These are phyloP conservation scores for Trichoderma koningii DNA, from an alignment of 2,329 filamentous ascomycete species.

Conservation along the genomic window DNA sequence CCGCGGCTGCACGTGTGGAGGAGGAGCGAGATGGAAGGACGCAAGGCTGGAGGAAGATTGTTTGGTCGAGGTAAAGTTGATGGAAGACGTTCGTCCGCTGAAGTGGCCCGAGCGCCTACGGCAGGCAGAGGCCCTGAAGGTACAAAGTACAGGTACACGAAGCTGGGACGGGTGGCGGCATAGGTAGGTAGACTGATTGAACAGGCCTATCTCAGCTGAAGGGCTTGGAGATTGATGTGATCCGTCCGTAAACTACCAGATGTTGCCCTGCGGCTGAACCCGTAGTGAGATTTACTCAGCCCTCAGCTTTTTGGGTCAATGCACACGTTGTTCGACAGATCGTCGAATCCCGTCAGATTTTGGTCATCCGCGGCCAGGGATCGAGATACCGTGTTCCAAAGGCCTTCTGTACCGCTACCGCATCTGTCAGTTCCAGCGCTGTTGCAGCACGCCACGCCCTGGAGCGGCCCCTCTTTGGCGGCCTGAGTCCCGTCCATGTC, in stretches of 20 bases:
- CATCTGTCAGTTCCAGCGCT: not conserved
- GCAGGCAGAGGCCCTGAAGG: no score
- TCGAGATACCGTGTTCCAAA: conserved; percentile 3
- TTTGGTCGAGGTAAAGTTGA: not conserved
- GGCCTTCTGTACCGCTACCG: conserved; percentile 1
- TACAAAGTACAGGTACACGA: not conserved
- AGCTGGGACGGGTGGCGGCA: no score
- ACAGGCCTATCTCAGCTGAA: no score
- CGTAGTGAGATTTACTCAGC: not conserved
- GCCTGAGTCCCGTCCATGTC: no score
- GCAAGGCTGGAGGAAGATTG: conserved; percentile 15
- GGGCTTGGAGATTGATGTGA: no score
- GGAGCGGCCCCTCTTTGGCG: conserved; percentile 19
- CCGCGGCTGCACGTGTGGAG: conserved; percentile 3
- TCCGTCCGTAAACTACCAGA: not conserved
- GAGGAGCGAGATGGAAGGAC: conserved; percentile 7
- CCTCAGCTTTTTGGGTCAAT: not conserved
- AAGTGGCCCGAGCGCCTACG: conserved; percentile 16
- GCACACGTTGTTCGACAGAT: not conserved
- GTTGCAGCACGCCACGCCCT: conserved; percentile 19
- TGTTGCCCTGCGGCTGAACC: not conserved
- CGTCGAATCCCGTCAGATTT: conserved; percentile 1
- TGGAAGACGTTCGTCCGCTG: not conserved
- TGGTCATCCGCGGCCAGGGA: not conserved
- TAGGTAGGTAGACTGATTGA: no score